phyloP scores from a whole-genome alignment of 23 red algal species.

The Gracilaria domingensis region DNA sequence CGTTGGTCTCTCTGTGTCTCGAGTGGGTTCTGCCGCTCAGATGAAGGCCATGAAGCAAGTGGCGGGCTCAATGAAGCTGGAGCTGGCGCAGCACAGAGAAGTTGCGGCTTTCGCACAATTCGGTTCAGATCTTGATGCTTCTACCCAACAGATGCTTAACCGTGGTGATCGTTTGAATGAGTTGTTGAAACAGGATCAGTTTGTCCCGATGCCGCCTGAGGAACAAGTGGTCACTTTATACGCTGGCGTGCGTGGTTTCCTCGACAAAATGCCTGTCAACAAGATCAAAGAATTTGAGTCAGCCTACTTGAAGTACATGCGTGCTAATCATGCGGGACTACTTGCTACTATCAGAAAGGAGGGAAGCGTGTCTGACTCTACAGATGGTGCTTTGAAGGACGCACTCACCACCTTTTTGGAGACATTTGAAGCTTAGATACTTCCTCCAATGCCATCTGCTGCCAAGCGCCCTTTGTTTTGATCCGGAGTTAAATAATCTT shows the following conservation, averaged over 20 bases:
- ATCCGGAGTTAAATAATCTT: not conserved
- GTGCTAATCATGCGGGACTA: slow-evolving; percentile 67
- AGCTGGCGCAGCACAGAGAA: slow-evolving; percentile 97
- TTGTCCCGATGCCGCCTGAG: slow-evolving; percentile 92
- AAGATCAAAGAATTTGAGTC: slow-evolving; percentile 90
- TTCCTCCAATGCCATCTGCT: slow-evolving; percentile 10
- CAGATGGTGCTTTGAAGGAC: slow-evolving; percentile 84
- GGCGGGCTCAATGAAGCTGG: slow-evolving; percentile 98
- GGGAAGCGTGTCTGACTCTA: slow-evolving; percentile 83
- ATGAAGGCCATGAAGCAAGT: slow-evolving; percentile 99
- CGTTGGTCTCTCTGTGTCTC: slow-evolving; percentile 95
- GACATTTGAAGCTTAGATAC: slow-evolving; percentile 67
- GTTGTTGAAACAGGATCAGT: slow-evolving; percentile 94
- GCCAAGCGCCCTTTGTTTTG: too few relatives aligned
- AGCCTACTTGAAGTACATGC: slow-evolving; percentile 91
- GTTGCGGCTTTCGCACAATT: slow-evolving; percentile 99
- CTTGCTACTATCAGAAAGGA: slow-evolving; percentile 92
- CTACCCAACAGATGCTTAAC: slow-evolving; percentile 96
- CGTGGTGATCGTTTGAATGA: slow-evolving; percentile 97
- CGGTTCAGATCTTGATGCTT: slow-evolving; percentile 97
- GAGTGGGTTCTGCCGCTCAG: slow-evolving; percentile 98
- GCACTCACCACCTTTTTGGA: slow-evolving; percentile 86
- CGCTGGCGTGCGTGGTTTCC: slow-evolving; percentile 95
- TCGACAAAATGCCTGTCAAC: slow-evolving; percentile 96
- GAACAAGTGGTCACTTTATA: slow-evolving; percentile 94